phyloP scores from a whole-genome alignment of 2,329 filamentous ascomycete species.

The Verticillium isaacii region DNA sequence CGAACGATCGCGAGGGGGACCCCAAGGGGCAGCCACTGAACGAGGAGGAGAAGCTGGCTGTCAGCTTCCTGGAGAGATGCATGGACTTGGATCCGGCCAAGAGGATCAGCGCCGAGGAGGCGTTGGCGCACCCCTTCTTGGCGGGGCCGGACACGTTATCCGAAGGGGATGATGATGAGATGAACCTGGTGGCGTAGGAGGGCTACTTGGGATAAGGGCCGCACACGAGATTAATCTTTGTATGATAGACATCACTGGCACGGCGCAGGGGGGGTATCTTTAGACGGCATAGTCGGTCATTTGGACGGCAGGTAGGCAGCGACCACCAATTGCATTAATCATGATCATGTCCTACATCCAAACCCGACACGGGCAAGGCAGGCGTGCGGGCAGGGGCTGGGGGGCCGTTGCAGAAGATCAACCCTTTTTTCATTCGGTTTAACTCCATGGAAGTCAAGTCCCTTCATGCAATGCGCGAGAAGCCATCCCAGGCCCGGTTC shows the following conservation, averaged over 20 bases:
- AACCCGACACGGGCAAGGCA: neutral
- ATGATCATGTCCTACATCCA: neutral
- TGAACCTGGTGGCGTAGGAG: conserved; percentile 39
- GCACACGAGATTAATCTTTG: neutral
- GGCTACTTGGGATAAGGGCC: neutral
- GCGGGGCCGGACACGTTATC: conserved; percentile 14
- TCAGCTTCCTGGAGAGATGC: conserved; percentile 66
- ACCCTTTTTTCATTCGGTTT: conserved; percentile 14
- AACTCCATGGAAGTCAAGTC: conserved; percentile 11
- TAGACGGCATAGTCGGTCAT: neutral
- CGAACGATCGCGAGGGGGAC: conserved; percentile 42
- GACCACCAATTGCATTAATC: neutral
- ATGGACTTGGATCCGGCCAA: conserved; percentile 72
- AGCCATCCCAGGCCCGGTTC: conserved; percentile 9
- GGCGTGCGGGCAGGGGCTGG: neutral
- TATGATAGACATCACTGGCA: neutral
- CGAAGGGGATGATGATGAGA: conserved; percentile 45
- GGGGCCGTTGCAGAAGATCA: conserved; percentile 5
- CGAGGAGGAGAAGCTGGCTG: conserved; percentile 65
- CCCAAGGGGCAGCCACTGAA: conserved; percentile 48
- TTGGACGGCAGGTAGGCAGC: neutral
- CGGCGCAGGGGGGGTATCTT: neutral
- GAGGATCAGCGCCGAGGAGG: conserved; percentile 71
- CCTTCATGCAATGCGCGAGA: conserved; percentile 14
- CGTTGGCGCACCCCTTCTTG: conserved; percentile 69